These are phyloP conservation scores for Tuber umbilicatum DNA, from an alignment of 495 filamentous ascomycete genomes.

Conservation along the genomic window DNA sequence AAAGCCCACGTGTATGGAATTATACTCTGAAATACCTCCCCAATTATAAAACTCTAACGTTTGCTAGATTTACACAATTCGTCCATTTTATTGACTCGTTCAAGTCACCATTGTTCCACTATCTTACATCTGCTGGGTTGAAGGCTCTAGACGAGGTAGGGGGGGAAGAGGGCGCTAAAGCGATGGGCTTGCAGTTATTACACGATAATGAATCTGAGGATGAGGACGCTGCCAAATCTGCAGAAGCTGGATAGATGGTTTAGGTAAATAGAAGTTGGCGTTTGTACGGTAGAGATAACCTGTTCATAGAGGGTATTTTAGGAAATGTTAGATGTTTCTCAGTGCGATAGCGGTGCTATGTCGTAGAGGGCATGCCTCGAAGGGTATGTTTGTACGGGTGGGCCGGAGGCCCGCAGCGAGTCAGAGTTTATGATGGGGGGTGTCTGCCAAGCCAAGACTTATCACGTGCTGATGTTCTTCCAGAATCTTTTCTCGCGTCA, in stretches of 20 bases:
- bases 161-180: conserved; percentile 4
- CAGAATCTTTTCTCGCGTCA: conserved; percentile 30
- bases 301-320: background rate
- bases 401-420: background rate
- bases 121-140: conserved; percentile 36
- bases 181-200: conserved; percentile 7
- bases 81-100: conserved; percentile 38
- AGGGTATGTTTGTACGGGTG: background rate
- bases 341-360: background rate
- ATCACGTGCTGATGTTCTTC: conserved; percentile 17
- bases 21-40: background rate
- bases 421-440: background rate
- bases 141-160: conserved; percentile 33
- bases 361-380: background rate
- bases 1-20: conserved; percentile 57
- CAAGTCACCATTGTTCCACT: conserved; percentile 27
- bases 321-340: conserved; percentile 3
- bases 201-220: conserved; percentile 19
- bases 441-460: conserved; percentile 13
- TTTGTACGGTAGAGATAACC: background rate
- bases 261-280: background rate
- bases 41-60: conserved; percentile 3
- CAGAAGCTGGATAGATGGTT: conserved; percentile 23
- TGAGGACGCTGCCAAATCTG: conserved; percentile 23
- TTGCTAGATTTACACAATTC: conserved; percentile 34